Percentiles rank a stretch among this genome's conserved stretches.
Evolutionary conservation across 2,329 filamentous ascomycete genomes (phyloP).

Genomic region (Pseudocercospora pini-densiflorae): DNA sequence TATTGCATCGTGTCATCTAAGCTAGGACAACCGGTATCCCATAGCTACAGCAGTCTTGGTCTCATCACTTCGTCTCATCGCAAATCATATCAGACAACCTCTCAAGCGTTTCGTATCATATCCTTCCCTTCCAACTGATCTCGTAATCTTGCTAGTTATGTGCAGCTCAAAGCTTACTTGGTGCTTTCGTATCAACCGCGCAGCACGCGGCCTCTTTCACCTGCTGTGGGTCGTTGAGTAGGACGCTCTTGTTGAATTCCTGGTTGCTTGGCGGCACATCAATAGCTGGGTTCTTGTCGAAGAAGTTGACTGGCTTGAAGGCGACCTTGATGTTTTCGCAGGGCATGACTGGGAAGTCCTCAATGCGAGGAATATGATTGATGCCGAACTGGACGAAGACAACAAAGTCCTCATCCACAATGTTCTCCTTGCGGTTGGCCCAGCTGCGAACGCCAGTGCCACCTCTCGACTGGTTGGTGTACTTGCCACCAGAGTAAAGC

Average conservation of each 20-base stretch:
- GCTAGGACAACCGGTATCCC: neutral
- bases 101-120: neutral
- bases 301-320: slow-evolving; percentile 59
- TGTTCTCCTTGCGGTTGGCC: slow-evolving; percentile 56
- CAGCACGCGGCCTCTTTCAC: slow-evolving; percentile 13
- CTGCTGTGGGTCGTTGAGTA: slow-evolving; percentile 16
- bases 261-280: slow-evolving; percentile 55
- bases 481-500: slow-evolving; percentile 54
- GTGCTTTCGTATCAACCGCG: slow-evolving; percentile 8
- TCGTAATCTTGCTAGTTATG: neutral
- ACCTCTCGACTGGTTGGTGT: slow-evolving; percentile 52
- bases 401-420: slow-evolving; percentile 60
- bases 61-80: neutral
- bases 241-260: slow-evolving; percentile 49
- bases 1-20: neutral
- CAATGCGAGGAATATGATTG: slow-evolving; percentile 60
- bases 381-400: slow-evolving; percentile 63
- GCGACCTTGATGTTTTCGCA: slow-evolving; percentile 54
- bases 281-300: slow-evolving; percentile 57
- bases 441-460: slow-evolving; percentile 53
- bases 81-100: neutral
- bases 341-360: slow-evolving; percentile 58
- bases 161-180: slow-evolving; percentile 15
- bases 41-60: neutral
- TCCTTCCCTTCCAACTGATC: neutral